Conservation (phyloP, 1,284 basidiomycete species). For the Tremellales sp. region DNA sequence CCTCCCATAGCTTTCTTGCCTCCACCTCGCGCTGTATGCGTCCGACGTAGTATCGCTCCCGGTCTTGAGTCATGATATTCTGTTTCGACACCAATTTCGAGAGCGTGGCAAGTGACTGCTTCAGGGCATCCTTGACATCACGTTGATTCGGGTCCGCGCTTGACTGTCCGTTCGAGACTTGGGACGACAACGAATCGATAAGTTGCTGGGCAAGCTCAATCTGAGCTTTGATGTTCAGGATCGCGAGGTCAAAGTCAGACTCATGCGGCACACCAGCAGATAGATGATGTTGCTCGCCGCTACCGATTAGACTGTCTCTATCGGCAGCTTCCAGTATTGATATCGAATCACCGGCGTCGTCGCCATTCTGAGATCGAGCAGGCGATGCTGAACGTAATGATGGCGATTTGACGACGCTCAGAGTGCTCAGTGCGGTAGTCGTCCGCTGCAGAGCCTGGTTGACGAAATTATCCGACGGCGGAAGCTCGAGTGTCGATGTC, state of each 20-base stretch:
- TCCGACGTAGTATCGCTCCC: conserved; percentile 75
- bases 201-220: conserved; percentile 72
- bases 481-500: conserved; percentile 16
- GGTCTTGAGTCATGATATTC: conserved; percentile 65
- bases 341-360: conserved; percentile 24
- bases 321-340: conserved; percentile 30
- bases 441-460: conserved; percentile 38
- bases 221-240: conserved; percentile 71
- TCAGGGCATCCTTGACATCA: conserved; percentile 60
- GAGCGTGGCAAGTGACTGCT: conserved; percentile 60
- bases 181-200: conserved; percentile 54
- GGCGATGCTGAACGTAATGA: conserved; percentile 10
- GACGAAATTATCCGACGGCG: conserved; percentile 36
- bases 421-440: conserved; percentile 51
- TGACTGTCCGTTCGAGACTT: conserved; percentile 35
- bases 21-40: conserved; percentile 65
- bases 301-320: conserved; percentile 20
- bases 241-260: conserved; percentile 65
- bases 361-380: conserved; percentile 18
- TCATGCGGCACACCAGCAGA: conserved; percentile 60
- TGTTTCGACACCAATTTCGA: conserved; percentile 65
- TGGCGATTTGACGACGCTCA: conserved; percentile 9
- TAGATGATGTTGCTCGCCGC: conserved; percentile 6
- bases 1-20: conserved; percentile 82
- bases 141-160: conserved; percentile 34